These are phyloP conservation scores for Leccinum subgranulosum DNA, from an alignment of 768 basidiomycete genomes.

Conservation along the genomic window DNA sequence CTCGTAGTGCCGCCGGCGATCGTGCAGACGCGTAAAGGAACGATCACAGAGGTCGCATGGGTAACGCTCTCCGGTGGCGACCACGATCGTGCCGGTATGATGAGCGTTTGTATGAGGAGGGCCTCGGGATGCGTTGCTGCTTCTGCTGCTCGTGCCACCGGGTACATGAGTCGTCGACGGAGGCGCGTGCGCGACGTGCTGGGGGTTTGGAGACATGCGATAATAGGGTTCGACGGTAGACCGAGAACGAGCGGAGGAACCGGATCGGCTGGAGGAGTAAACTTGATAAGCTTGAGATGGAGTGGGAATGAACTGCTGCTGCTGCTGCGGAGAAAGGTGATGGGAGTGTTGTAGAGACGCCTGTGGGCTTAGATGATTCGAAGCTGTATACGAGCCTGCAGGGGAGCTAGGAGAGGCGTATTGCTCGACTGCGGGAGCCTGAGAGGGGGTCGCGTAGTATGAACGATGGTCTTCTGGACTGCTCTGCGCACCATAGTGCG, in stretches of 20 bases:
- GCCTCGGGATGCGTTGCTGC: constrained; percentile 7
- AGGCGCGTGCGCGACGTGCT: constrained; percentile 24
- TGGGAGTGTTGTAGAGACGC: constrained; percentile 17
- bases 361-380: constrained; percentile 15
- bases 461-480: constrained; percentile 21
- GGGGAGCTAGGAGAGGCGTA: constrained; percentile 22
- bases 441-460: constrained; percentile 24
- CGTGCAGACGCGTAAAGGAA: constrained; percentile 78
- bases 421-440: constrained; percentile 15
- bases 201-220: constrained; percentile 39
- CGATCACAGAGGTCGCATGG: constrained; percentile 73
- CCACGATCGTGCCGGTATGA: constrained; percentile 15
- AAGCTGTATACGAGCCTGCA: constrained; percentile 18
- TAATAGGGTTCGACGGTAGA: constrained; percentile 38
- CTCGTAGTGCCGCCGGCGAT: constrained; percentile 79
- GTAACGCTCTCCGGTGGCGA: constrained; percentile 53
- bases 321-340: constrained; percentile 14
- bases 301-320: constrained; percentile 45
- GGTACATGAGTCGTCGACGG: constrained; percentile 12
- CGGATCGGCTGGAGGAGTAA: constrained; percentile 30
- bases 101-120: background rate
- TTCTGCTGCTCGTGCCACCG: constrained; percentile 13
- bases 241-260: constrained; percentile 25
- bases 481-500: constrained; percentile 18
- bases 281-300: constrained; percentile 42